phyloP scores from a whole-genome alignment of 1,139 yeast genomes.

The Candida anutae region DNA sequence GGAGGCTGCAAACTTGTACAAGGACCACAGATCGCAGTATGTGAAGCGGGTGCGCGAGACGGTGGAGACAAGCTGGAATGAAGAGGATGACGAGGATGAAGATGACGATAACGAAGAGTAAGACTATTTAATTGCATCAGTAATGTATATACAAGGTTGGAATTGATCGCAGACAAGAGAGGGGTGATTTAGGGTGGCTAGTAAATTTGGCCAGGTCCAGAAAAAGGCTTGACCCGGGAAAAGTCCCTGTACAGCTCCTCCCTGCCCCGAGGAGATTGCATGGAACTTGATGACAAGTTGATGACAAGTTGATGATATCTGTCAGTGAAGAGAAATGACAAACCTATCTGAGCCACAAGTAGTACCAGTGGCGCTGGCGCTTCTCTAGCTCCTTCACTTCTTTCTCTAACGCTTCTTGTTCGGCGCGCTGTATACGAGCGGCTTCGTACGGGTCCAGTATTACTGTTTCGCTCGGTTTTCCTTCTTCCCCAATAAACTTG shows the following conservation, averaged over 20 bases:
- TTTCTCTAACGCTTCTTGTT: conserved; percentile 10
- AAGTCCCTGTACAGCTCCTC: no score
- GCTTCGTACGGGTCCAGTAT: conserved; percentile 31
- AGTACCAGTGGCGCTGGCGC: conserved; percentile 32
- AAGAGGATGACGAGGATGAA: conserved; percentile 53
- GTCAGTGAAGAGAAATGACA: no score
- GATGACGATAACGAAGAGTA: conserved; percentile 56
- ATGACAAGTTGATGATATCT: no score
- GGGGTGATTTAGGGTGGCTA: no score
- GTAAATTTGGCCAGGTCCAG: no score
- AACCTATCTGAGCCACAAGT: conserved; percentile 32
- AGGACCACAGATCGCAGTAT: conserved; percentile 91
- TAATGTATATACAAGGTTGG: no score
- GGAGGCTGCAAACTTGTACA: conserved; percentile 92
- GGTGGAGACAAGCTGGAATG: conserved; percentile 83
- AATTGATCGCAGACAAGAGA: no score
- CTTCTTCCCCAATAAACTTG: conserved; percentile 42
- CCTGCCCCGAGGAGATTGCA: no score
- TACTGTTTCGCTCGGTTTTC: conserved; percentile 33
- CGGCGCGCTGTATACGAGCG: conserved; percentile 16
- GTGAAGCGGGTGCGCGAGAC: conserved; percentile 87
- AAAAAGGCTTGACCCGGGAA: no score
- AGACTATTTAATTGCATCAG: no score
- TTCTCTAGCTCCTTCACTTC: conserved; percentile 2
- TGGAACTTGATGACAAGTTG: no score